Percentiles rank a stretch among this genome's conserved stretches.
Conservation (phyloP, 768 basidiomycete species). For the Mycena amicta region DNA sequence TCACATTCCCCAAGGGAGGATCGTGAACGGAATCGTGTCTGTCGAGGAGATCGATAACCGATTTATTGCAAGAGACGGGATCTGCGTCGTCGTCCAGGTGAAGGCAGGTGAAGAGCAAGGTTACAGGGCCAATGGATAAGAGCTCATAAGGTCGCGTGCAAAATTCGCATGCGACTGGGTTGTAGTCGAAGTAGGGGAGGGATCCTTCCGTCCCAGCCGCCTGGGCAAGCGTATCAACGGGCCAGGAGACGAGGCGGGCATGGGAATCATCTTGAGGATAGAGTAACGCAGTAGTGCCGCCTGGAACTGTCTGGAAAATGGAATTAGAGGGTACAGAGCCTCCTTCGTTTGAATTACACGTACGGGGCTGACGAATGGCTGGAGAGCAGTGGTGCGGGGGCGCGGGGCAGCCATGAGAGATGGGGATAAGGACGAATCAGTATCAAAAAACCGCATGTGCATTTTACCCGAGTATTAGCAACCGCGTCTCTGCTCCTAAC, state of each 20-base stretch:
- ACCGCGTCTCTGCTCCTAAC: no score
- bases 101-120: not conserved
- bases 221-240: not conserved
- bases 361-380: not conserved
- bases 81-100: not conserved
- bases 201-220: not conserved
- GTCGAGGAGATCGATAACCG: not conserved
- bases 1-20: not conserved
- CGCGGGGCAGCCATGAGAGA: not conserved
- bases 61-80: not conserved
- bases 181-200: not conserved
- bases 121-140: not conserved
- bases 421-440: no score
- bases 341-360: not conserved
- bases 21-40: not conserved
- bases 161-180: not conserved
- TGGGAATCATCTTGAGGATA: not conserved
- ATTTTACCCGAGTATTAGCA: no score
- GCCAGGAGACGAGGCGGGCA: not conserved
- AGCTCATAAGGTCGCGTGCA: not conserved
- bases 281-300: not conserved
- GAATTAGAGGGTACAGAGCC: not conserved
- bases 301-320: not conserved
- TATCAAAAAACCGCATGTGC: no score
- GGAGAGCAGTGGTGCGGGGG: not conserved